phyloP scores from a whole-genome alignment of 768 basidiomycete species.

The Auricularia auricula-judae region DNA sequence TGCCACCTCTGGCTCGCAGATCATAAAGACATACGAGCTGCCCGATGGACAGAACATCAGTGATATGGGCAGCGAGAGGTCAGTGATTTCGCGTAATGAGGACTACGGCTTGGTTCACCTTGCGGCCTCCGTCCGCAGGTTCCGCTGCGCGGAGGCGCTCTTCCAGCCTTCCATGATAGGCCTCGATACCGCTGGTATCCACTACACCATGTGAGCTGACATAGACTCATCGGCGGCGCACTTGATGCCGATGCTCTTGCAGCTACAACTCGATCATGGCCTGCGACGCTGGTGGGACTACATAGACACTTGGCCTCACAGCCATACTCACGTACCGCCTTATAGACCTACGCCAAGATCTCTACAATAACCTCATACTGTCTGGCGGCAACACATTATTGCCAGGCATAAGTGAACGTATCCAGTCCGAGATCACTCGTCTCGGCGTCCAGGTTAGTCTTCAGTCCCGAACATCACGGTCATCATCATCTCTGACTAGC shows the following conservation, averaged over 20 bases:
- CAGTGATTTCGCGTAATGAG: constrained; percentile 1
- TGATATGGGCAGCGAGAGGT: constrained; percentile 35
- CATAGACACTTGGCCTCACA: too few species aligned
- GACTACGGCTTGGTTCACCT: too few species aligned
- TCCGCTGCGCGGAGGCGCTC: constrained; percentile 41
- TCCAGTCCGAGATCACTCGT: constrained; percentile 42
- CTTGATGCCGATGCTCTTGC: neutral
- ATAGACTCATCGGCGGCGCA: neutral
- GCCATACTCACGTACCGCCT: neutral
- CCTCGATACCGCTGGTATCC: constrained; percentile 37
- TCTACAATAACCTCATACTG: constrained; percentile 33
- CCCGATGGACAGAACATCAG: constrained; percentile 45
- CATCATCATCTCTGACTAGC: neutral
- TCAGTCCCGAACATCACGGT: constrained; percentile 19
- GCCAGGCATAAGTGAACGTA: constrained; percentile 41
- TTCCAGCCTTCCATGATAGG: constrained; percentile 42
- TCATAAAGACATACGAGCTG: constrained; percentile 44
- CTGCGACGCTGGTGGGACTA: neutral
- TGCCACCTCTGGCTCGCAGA: constrained; percentile 31
- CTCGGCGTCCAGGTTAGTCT: constrained; percentile 34
- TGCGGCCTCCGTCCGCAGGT: constrained; percentile 11
- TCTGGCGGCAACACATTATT: constrained; percentile 43
- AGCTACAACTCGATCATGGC: constrained; percentile 5
- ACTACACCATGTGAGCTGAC: constrained; percentile 31
- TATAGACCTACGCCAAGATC: neutral